These are phyloP conservation scores for Colletotrichum sp. DNA, from an alignment of 2,329 filamentous ascomycete genomes.

Conservation along the genomic window DNA sequence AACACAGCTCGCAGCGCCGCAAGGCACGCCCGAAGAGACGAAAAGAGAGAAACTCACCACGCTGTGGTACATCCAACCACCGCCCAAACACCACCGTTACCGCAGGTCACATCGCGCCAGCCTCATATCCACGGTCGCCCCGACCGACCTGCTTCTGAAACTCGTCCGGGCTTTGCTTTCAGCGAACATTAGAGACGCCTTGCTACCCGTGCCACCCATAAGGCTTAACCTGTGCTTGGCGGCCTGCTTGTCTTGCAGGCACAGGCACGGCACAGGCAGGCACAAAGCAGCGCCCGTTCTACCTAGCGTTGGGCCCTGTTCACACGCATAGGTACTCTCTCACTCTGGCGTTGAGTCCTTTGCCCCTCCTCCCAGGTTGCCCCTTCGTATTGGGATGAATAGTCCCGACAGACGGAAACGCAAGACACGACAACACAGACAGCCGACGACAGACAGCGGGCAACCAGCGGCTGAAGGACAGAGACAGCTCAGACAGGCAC, in stretches of 20 bases:
- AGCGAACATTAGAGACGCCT: not conserved
- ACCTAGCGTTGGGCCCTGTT: not conserved
- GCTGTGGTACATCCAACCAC: not conserved
- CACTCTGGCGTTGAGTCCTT: not conserved
- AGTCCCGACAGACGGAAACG: not conserved
- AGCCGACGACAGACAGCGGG: not conserved
- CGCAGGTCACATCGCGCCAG: not conserved
- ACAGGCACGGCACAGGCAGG: not conserved
- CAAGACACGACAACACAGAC: not conserved
- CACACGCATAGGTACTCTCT: not conserved
- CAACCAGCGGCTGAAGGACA: not conserved
- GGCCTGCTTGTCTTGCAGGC: not conserved
- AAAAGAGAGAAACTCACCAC: not conserved
- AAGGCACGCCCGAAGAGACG: not conserved
- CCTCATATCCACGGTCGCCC: not conserved
- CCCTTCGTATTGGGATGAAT: conserved; percentile 2
- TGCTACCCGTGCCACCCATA: not conserved
- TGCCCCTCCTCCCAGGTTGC: not conserved
- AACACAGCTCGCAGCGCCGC: not conserved
- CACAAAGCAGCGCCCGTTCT: not conserved
- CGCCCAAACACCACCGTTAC: not conserved
- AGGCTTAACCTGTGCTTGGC: not conserved
- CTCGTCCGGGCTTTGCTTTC: not conserved
- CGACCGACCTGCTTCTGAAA: conserved; percentile 20
- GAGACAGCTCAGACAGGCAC: not conserved